Conservation (phyloP, 345 rosid genomes). For the Gossypium raimondii region DNA sequence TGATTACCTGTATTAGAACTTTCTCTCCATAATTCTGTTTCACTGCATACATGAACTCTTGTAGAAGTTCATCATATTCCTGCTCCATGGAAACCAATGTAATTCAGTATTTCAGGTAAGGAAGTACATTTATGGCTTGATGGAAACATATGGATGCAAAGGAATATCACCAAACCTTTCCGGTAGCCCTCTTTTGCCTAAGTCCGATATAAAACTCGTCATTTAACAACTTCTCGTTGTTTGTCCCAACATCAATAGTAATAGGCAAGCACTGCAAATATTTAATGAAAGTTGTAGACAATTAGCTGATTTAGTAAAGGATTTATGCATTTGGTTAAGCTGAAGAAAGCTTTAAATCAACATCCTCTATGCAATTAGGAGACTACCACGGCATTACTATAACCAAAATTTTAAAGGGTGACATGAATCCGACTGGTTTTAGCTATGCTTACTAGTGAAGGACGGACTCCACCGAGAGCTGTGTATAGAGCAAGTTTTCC, state of each 20-base stretch:
- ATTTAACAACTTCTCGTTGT: slow-evolving; percentile 62
- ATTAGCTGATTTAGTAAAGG: not conserved
- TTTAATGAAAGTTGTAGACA: not conserved
- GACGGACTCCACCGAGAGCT: slow-evolving; percentile 84
- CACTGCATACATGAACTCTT: slow-evolving; percentile 89
- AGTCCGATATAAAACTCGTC: slow-evolving; percentile 89
- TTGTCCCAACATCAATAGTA: slow-evolving; percentile 89
- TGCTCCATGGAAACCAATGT: slow-evolving; percentile 19
- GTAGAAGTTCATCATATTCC: slow-evolving; percentile 88
- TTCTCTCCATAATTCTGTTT: slow-evolving; percentile 93
- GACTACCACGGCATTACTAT: not conserved
- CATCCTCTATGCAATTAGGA: not conserved
- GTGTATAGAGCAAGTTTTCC: slow-evolving; percentile 86
- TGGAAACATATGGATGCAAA: not conserved
- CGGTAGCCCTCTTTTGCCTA: slow-evolving; percentile 73
- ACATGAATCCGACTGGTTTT: not conserved
- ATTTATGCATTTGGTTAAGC: not conserved
- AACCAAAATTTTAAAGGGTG: not conserved
- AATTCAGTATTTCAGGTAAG: slow-evolving; percentile 20
- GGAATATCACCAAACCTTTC: slow-evolving; percentile 44
- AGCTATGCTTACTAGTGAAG: slow-evolving; percentile 64
- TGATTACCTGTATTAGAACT: slow-evolving; percentile 72
- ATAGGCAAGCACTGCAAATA: slow-evolving; percentile 69
- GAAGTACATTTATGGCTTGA: not conserved
- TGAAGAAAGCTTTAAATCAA: not conserved